Percentiles rank a stretch among this genome's conserved stretches.
Conservation (phyloP, 768 basidiomycete species). For the Rhodotorula toruloides region DNA sequence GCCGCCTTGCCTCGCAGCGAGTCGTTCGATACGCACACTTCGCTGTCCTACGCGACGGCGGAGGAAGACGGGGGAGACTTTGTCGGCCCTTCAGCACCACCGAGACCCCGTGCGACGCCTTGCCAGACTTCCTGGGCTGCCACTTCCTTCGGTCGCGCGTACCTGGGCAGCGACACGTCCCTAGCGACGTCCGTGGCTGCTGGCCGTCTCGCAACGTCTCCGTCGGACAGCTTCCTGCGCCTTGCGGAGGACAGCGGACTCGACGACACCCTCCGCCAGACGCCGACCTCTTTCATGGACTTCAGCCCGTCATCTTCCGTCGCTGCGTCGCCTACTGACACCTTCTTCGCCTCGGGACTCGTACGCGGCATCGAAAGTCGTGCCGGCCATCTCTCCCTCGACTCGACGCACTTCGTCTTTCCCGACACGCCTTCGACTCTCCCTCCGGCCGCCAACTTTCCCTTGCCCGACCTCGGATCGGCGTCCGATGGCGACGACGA, state of each 20-base stretch:
- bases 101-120: slow-evolving; percentile 11
- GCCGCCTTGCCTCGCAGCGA: neutral
- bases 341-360: neutral
- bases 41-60: neutral
- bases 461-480: neutral
- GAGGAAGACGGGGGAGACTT: neutral
- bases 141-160: slow-evolving; percentile 20
- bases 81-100: neutral
- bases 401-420: neutral
- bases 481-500: slow-evolving; percentile 17
- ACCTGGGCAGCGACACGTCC: slow-evolving; percentile 6
- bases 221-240: slow-evolving; percentile 12
- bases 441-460: neutral
- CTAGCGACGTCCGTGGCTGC: no score
- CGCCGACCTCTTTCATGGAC: slow-evolving; percentile 14
- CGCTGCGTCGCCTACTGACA: neutral
- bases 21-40: no score
- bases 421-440: neutral
- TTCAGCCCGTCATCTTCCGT: neutral
- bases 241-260: neutral
- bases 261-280: neutral
- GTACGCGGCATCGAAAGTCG: neutral
- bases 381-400: slow-evolving; percentile 10
- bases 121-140: slow-evolving; percentile 8
- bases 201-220: neutral